phyloP scores from a whole-genome alignment of 1,139 yeast genomes.

The Yamadazyma mexicana region DNA sequence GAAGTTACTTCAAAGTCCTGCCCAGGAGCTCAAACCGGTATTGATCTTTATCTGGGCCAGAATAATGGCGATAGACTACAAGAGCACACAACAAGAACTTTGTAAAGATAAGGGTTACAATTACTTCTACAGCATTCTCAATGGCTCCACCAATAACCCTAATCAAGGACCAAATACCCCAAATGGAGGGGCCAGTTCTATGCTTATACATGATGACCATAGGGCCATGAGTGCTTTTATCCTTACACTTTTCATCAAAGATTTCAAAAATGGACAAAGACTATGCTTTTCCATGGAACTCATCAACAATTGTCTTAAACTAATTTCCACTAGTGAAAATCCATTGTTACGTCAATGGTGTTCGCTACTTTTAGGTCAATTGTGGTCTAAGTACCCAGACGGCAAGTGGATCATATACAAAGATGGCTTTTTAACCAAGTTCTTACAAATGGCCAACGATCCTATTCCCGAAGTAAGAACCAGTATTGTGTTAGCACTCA shows the following conservation, averaged over 20 bases:
- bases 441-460: slow-evolving; percentile 66
- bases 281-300: slow-evolving; percentile 76
- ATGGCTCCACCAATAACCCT: slow-evolving; percentile 28
- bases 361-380: slow-evolving; percentile 70
- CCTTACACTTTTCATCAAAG: slow-evolving; percentile 77
- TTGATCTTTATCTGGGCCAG: slow-evolving; percentile 96
- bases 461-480: slow-evolving; percentile 96
- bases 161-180: slow-evolving; percentile 1
- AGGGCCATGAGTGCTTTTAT: slow-evolving; percentile 96
- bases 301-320: slow-evolving; percentile 64
- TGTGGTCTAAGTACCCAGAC: slow-evolving; percentile 73
- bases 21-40: slow-evolving; percentile 92
- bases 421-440: slow-evolving; percentile 59
- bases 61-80: slow-evolving; percentile 92
- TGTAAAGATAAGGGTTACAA: slow-evolving; percentile 89
- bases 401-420: slow-evolving; percentile 73
- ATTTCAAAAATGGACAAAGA: slow-evolving; percentile 77
- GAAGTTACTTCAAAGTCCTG: slow-evolving; percentile 88
- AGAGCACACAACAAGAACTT: slow-evolving; percentile 87
- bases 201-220: slow-evolving; percentile 68
- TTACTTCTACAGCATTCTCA: slow-evolving; percentile 77
- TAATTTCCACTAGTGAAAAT: slow-evolving; percentile 71
- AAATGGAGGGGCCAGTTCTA: slow-evolving; percentile 15
- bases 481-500: slow-evolving; percentile 73
- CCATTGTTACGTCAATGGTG: slow-evolving; percentile 95